Percentiles rank a stretch among this genome's conserved stretches.
Evolutionary conservation across 2,329 filamentous ascomycete genomes (phyloP).

Genomic region (Fusarium sp.): DNA sequence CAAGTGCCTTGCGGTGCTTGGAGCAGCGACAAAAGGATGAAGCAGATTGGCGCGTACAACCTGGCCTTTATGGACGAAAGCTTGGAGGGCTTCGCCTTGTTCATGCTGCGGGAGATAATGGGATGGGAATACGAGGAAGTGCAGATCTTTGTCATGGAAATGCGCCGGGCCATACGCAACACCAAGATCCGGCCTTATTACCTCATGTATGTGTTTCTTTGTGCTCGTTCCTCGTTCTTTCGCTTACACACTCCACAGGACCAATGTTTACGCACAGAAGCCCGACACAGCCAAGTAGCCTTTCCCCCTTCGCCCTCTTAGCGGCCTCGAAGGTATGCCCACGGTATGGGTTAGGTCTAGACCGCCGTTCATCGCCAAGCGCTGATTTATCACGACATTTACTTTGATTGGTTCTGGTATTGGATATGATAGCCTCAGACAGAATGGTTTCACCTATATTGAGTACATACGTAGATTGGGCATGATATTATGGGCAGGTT

Average conservation of each 20-base stretch:
- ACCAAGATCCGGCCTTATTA: slow-evolving; percentile 4
- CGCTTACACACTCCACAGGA: background rate
- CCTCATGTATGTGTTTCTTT: background rate
- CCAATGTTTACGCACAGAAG: slow-evolving; percentile 5
- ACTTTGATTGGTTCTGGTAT: background rate
- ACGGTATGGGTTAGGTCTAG: background rate
- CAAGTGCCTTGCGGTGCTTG: slow-evolving; percentile 30
- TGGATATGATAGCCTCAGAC: background rate
- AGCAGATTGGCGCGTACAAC: slow-evolving; percentile 17
- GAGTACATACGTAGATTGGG: background rate
- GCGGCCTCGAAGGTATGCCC: background rate
- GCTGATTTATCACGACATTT: background rate
- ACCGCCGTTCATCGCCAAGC: background rate
- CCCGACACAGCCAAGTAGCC: background rate
- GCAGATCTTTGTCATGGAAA: slow-evolving; percentile 18
- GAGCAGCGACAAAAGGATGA: slow-evolving; percentile 32
- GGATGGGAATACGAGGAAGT: slow-evolving; percentile 23
- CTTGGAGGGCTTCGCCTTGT: slow-evolving; percentile 23
- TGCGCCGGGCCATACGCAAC: slow-evolving; percentile 20
- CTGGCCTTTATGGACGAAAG: slow-evolving; percentile 17
- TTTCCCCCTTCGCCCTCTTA: background rate
- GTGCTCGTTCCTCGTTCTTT: background rate
- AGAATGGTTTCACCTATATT: background rate
- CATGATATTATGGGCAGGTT: background rate
- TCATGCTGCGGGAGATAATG: slow-evolving; percentile 20